Evolutionary conservation across 2,329 filamentous ascomycete genomes (phyloP).

Genomic region (Arthrobotrys pseudoclavata): DNA sequence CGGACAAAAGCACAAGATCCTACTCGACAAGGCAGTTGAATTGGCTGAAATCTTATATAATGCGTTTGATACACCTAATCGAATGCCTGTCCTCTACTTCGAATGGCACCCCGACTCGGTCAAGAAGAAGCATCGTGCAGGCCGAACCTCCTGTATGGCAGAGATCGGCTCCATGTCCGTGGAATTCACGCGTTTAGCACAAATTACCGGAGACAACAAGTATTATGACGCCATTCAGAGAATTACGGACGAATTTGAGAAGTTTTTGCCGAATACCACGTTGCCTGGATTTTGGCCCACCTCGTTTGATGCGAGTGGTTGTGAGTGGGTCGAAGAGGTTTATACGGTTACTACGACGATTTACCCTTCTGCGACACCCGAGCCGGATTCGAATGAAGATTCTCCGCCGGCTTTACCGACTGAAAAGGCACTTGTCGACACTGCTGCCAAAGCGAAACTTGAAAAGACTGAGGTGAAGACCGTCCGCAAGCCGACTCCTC

Average conservation of each 20-base stretch:
- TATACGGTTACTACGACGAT: conserved; percentile 45
- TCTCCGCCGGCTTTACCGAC: neutral
- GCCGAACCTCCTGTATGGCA: conserved; percentile 69
- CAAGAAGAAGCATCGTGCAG: conserved; percentile 62
- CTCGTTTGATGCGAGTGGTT: conserved; percentile 82
- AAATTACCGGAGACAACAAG: conserved; percentile 82
- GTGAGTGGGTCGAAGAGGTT: conserved; percentile 72
- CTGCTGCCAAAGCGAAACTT: conserved; percentile 12
- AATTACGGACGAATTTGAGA: conserved; percentile 83
- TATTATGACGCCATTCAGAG: conserved; percentile 93
- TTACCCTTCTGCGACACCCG: conserved; percentile 61
- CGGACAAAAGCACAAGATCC: conserved; percentile 75
- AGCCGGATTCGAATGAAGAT: conserved; percentile 63
- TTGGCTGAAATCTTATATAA: conserved; percentile 84
- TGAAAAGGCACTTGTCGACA: conserved; percentile 34
- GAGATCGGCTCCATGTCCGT: conserved; percentile 84
- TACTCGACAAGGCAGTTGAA: conserved; percentile 83
- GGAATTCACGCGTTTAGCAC: conserved; percentile 90
- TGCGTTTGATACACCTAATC: conserved; percentile 90
- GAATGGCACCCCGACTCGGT: conserved; percentile 74
- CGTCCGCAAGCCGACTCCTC: conserved; percentile 13
- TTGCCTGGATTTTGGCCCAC: conserved; percentile 86
- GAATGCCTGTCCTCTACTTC: conserved; percentile 88
- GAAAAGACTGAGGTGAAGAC: neutral
- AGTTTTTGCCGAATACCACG: conserved; percentile 78